phyloP scores from a whole-genome alignment of 2,329 filamentous ascomycete genomes.

The Sporothrix brasiliensis region DNA sequence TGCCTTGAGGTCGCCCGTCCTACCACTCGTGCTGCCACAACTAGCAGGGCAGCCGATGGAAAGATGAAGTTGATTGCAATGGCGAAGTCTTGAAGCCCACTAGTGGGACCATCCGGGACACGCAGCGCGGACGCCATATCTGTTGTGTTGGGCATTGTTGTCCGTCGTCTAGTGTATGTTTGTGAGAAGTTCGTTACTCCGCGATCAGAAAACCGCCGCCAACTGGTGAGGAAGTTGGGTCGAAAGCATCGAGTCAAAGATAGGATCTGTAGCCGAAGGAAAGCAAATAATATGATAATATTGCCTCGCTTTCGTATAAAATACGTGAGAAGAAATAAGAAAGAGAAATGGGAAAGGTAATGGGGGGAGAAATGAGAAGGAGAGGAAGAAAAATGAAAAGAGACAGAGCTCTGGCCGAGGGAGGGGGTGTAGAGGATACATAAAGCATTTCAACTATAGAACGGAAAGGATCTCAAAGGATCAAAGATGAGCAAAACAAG shows the following conservation, averaged over 20 bases:
- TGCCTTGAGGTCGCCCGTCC: slow-evolving; percentile 38
- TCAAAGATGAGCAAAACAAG: slow-evolving; percentile 15
- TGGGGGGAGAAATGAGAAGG: neutral
- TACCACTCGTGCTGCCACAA: slow-evolving; percentile 38
- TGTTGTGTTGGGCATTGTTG: neutral
- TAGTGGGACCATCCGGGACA: slow-evolving; percentile 31
- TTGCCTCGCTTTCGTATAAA: neutral
- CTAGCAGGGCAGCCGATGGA: slow-evolving; percentile 39
- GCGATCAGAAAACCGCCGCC: slow-evolving; percentile 22
- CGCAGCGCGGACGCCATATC: slow-evolving; percentile 24
- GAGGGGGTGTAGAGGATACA: slow-evolving; percentile 19
- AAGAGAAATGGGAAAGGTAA: slow-evolving; percentile 1
- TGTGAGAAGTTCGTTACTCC: slow-evolving; percentile 13
- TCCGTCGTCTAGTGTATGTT: neutral
- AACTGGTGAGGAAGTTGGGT: neutral
- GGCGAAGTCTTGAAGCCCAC: slow-evolving; percentile 40
- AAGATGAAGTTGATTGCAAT: slow-evolving; percentile 42
- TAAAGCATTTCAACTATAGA: slow-evolving; percentile 25
- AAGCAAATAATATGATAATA: neutral
- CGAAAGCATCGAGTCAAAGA: slow-evolving; percentile 16
- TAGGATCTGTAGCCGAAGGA: neutral
- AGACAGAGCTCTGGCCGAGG: neutral
- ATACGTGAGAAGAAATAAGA: neutral
- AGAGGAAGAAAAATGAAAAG: neutral
- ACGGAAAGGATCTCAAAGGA: slow-evolving; percentile 17